Percentiles rank a stretch among this genome's conserved stretches.
These are phyloP conservation scores for Saturnispora dispora DNA, from an alignment of 805 yeast species.

Conservation along the genomic window DNA sequence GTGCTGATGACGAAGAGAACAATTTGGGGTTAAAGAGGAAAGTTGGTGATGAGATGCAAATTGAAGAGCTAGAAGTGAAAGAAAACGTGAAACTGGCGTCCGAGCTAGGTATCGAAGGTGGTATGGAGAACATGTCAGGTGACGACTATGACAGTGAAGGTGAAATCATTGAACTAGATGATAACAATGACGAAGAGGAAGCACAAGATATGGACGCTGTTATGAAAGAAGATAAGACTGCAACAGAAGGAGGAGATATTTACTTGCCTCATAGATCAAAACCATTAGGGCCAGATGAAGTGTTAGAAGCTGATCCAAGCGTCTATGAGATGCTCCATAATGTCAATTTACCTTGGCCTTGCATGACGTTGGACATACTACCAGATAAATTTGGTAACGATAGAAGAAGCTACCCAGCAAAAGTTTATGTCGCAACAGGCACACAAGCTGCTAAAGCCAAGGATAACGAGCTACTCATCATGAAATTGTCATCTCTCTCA, in stretches of 20 bases:
- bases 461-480: slow-evolving; percentile 80
- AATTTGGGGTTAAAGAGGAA: slow-evolving; percentile 14
- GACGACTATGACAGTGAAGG: slow-evolving; percentile 91
- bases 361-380: slow-evolving; percentile 79
- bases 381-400: slow-evolving; percentile 84
- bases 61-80: slow-evolving; percentile 28
- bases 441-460: slow-evolving; percentile 84
- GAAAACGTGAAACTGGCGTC: slow-evolving; percentile 46
- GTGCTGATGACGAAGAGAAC: slow-evolving; percentile 20
- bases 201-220: slow-evolving; percentile 34
- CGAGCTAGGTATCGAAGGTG: slow-evolving; percentile 51
- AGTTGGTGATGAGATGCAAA: slow-evolving; percentile 19
- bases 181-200: slow-evolving; percentile 40
- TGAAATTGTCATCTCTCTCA: slow-evolving; percentile 72
- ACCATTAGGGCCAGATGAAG: slow-evolving; percentile 93
- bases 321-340: slow-evolving; percentile 96
- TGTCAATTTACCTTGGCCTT: slow-evolving; percentile 94
- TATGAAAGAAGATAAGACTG: slow-evolving; percentile 22
- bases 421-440: slow-evolving; percentile 79
- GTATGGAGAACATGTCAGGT: slow-evolving; percentile 80
- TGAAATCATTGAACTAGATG: slow-evolving; percentile 74
- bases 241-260: slow-evolving; percentile 23
- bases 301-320: slow-evolving; percentile 89
- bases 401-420: slow-evolving; percentile 83
- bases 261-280: slow-evolving; percentile 83